Evolutionary conservation across 371 early-diverging fungal species (phyloP).

Genomic region (Apophysomyces ossiformis): DNA sequence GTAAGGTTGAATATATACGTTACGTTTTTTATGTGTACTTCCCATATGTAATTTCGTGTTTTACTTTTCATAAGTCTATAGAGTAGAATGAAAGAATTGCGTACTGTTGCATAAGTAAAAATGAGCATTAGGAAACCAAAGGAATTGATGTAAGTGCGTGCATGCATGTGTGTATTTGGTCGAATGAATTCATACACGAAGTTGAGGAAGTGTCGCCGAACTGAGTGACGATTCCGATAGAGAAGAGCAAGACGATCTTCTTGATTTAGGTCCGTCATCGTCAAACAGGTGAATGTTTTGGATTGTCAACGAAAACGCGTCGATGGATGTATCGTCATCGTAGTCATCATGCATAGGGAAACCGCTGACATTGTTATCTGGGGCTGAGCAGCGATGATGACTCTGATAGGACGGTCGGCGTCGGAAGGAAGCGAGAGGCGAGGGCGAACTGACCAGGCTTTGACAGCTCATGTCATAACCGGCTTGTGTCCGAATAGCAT

Average conservation of each 20-base stretch:
- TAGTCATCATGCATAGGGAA: neutral
- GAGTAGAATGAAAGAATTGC: no score
- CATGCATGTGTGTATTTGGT: no score
- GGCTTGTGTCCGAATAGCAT: neutral
- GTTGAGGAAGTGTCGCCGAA: neutral
- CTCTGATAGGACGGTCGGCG: slow-evolving; percentile 1
- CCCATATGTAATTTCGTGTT: neutral
- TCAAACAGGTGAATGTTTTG: neutral
- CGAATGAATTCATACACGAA: neutral
- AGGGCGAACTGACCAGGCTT: neutral
- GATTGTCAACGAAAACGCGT: neutral
- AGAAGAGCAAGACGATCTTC: neutral
- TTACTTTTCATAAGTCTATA: slow-evolving; percentile 4
- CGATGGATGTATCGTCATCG: neutral
- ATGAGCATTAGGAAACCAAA: neutral
- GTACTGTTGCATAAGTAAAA: neutral
- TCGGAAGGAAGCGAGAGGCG: neutral
- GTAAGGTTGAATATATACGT: no score
- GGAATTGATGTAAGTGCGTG: neutral
- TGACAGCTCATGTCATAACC: neutral
- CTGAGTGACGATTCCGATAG: neutral
- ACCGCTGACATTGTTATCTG: neutral
- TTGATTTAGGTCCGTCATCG: neutral
- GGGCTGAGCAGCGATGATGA: neutral
- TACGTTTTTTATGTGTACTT: neutral